Conservation (phyloP, 2,329 filamentous ascomycete species). For the Tothia fuscella region DNA sequence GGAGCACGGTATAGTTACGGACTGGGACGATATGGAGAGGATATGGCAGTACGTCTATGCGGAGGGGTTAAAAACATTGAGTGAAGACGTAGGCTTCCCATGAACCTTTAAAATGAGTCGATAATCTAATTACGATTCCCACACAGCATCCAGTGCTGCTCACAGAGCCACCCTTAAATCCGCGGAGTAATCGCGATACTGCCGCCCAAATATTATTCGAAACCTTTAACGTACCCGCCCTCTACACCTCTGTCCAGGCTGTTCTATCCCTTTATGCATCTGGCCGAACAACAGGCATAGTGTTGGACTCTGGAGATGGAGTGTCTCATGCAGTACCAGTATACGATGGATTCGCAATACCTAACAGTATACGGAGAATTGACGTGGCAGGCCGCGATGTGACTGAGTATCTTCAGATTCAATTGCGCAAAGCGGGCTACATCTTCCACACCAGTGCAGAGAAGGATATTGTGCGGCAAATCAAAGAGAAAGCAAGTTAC, state of each 20-base stretch:
- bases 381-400: constrained; percentile 94
- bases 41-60: constrained; percentile 99
- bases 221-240: constrained; percentile 92
- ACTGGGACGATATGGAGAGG: constrained; percentile 99
- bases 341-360: constrained; percentile 95
- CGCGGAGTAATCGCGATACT: constrained; percentile 86
- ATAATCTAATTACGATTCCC: not conserved
- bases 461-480: constrained; percentile 95
- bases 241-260: constrained; percentile 95
- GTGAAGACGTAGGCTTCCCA: constrained; percentile 63
- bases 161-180: constrained; percentile 92
- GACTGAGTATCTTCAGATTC: constrained; percentile 83
- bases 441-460: constrained; percentile 96
- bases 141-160: constrained; percentile 80
- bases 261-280: constrained; percentile 93
- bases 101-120: constrained; percentile 3
- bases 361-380: constrained; percentile 87
- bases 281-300: constrained; percentile 88
- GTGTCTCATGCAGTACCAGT: constrained; percentile 96
- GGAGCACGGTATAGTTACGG: constrained; percentile 95
- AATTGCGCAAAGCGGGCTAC: constrained; percentile 84
- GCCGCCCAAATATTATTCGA: constrained; percentile 97
- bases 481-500: constrained; percentile 92
- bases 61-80: constrained; percentile 89
- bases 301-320: constrained; percentile 88